Percentiles rank a stretch among this genome's conserved stretches.
These are phyloP conservation scores for Mallotus japonicus DNA, from an alignment of 441 rosid species.

Conservation along the genomic window DNA sequence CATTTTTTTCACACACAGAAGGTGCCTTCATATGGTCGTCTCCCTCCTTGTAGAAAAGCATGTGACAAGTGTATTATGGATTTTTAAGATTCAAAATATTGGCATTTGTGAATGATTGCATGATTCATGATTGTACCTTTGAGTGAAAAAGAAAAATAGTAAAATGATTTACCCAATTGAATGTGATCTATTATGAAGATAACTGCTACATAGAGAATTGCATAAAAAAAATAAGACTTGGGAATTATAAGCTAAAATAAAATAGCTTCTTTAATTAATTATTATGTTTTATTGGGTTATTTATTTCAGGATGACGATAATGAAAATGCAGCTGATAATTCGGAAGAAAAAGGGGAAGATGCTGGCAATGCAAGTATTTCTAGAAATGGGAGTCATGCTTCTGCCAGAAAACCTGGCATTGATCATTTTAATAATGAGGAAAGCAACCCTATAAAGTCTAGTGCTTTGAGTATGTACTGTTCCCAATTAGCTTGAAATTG, in stretches of 20 bases:
- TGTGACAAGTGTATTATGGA: background rate
- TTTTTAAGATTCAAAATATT: background rate
- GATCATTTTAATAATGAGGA: conserved; percentile 69
- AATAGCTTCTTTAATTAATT: too few species aligned
- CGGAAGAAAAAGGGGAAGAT: conserved; percentile 34
- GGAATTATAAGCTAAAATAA: too few species aligned
- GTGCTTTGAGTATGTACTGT: conserved; percentile 68
- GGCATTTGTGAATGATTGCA: background rate
- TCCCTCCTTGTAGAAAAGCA: background rate
- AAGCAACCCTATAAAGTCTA: conserved; percentile 63
- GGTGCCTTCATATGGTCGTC: background rate
- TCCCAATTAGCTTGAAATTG: conserved; percentile 4
- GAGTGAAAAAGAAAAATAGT: background rate
- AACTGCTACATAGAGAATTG: background rate
- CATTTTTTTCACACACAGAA: background rate
- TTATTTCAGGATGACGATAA: conserved; percentile 53
- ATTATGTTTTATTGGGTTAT: background rate
- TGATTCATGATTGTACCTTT: too few species aligned
- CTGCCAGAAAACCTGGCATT: conserved; percentile 44
- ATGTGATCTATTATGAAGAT: background rate
- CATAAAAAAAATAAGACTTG: too few species aligned
- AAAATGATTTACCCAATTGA: background rate
- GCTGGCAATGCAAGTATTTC: conserved; percentile 28
- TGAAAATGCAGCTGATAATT: conserved; percentile 28
- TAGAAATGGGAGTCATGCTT: conserved; percentile 19